Evolutionary conservation across 345 rosid species (phyloP).

Genomic region (Xanthoceras sorbifolium): DNA sequence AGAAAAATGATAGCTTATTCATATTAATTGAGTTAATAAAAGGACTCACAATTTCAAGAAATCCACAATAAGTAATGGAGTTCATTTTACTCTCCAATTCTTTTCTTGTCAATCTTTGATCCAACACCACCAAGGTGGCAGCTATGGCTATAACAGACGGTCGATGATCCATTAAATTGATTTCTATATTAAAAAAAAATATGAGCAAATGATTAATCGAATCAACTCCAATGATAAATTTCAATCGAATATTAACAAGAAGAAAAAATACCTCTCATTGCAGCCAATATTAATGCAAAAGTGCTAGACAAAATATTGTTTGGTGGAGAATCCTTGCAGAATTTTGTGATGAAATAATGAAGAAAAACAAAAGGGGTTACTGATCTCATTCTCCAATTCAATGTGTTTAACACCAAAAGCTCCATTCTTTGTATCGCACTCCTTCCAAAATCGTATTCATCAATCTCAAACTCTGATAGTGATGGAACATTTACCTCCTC

Average conservation of each 20-base stretch:
- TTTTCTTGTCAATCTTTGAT: slow-evolving; percentile 39
- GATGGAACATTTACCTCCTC: slow-evolving; percentile 53
- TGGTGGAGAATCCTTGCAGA: slow-evolving; percentile 29
- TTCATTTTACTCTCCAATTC: slow-evolving; percentile 40
- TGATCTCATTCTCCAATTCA: slow-evolving; percentile 61
- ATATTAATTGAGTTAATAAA: background rate
- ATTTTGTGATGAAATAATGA: slow-evolving; percentile 35
- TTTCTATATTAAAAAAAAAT: slow-evolving; percentile 33
- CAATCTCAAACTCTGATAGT: slow-evolving; percentile 42
- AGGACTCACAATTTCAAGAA: slow-evolving; percentile 57
- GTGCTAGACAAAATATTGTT: slow-evolving; percentile 18
- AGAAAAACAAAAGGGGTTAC: slow-evolving; percentile 57
- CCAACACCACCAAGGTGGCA: slow-evolving; percentile 44
- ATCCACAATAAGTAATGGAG: slow-evolving; percentile 29
- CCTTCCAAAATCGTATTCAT: slow-evolving; percentile 39
- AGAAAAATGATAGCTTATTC: background rate
- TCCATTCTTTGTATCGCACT: slow-evolving; percentile 64
- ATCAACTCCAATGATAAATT: background rate
- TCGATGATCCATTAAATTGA: slow-evolving; percentile 39
- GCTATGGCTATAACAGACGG: slow-evolving; percentile 64
- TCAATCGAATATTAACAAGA: no score
- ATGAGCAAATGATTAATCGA: background rate
- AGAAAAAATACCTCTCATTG: slow-evolving; percentile 39
- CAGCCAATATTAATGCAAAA: slow-evolving; percentile 30
- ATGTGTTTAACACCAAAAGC: slow-evolving; percentile 56